Evolutionary conservation across 805 yeast species (phyloP).

Genomic region (Debaryomyces hansenii): DNA sequence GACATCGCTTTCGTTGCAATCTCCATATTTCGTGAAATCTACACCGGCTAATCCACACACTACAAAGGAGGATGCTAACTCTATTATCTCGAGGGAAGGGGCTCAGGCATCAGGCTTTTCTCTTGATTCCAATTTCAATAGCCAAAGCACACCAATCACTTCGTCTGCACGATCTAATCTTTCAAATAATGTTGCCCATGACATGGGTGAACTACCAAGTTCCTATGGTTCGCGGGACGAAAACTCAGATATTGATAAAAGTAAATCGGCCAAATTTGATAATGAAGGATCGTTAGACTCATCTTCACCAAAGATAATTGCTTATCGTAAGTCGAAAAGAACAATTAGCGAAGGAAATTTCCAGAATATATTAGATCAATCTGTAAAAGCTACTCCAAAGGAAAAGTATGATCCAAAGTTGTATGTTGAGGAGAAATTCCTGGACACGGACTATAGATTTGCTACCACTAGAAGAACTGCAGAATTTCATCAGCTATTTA

Average conservation of each 20-base stretch:
- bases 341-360: conserved; percentile 32
- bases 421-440: conserved; percentile 58
- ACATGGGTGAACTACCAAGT: neutral
- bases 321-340: conserved; percentile 37
- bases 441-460: conserved; percentile 59
- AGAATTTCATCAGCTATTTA: conserved; percentile 78
- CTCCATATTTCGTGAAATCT: conserved; percentile 39
- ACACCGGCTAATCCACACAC: conserved; percentile 54
- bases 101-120: conserved; percentile 9
- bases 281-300: neutral
- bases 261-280: neutral
- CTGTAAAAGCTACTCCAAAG: conserved; percentile 10
- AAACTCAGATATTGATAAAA: neutral
- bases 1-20: conserved; percentile 28
- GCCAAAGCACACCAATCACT: neutral
- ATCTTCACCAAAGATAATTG: conserved; percentile 36
- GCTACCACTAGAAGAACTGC: conserved; percentile 63
- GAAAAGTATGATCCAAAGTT: conserved; percentile 39
- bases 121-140: conserved; percentile 14
- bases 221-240: neutral
- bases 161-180: neutral
- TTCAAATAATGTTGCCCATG: neutral
- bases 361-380: conserved; percentile 10
- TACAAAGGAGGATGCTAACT: conserved; percentile 50
- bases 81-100: conserved; percentile 28